Evolutionary conservation across 179 eudicot species (phyloP).

Genomic region (Beta lomatogona): DNA sequence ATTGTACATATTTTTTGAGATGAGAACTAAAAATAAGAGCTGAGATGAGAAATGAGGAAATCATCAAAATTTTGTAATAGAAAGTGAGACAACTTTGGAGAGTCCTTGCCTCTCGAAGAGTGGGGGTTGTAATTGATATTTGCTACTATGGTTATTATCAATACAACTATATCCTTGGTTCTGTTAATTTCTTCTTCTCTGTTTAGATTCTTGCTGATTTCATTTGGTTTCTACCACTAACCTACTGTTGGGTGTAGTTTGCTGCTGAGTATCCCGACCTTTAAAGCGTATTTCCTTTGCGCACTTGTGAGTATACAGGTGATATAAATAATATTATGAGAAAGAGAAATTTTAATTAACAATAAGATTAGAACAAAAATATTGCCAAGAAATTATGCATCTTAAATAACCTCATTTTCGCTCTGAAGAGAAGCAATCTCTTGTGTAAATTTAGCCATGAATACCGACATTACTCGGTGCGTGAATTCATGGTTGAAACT

Average conservation of each 20-base stretch:
- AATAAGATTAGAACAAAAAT: conserved; percentile 5
- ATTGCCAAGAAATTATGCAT: not conserved
- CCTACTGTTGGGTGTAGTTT: conserved; percentile 88
- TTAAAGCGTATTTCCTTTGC: conserved; percentile 86
- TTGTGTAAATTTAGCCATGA: conserved; percentile 94
- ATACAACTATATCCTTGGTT: too few species aligned
- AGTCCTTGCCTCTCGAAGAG: too few species aligned
- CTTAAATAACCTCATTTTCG: conserved; percentile 73
- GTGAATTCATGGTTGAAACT: conserved; percentile 94
- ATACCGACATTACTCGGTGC: conserved; percentile 95
- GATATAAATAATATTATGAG: not conserved
- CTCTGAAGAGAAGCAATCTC: conserved; percentile 97
- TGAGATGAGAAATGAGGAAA: too few species aligned
- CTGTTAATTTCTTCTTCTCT: too few species aligned
- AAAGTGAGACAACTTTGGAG: too few species aligned
- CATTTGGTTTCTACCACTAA: conserved; percentile 21
- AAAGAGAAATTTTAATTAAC: not conserved
- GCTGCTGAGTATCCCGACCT: conserved; percentile 82
- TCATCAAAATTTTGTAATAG: too few species aligned
- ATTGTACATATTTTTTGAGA: too few species aligned
- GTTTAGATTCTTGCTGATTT: too few species aligned
- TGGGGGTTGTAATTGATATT: too few species aligned
- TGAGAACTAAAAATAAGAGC: too few species aligned
- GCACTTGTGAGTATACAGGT: conserved; percentile 48
- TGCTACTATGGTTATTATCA: too few species aligned